phyloP scores from a whole-genome alignment of 2,329 filamentous ascomycete genomes.

The Paecilomyces sp. region DNA sequence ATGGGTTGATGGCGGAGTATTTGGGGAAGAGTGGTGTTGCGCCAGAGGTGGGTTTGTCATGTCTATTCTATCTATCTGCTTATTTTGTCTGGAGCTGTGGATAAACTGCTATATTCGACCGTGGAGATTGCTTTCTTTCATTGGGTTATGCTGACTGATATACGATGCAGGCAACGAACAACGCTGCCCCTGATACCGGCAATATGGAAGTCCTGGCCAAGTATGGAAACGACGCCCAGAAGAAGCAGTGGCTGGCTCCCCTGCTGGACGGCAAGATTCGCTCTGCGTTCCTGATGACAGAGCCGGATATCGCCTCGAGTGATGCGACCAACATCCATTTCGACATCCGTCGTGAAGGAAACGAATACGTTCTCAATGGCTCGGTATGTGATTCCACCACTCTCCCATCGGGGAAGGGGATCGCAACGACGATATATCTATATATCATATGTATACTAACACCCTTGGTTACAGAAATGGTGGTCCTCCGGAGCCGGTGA shows the following conservation, averaged over 20 bases:
- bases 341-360: slow-evolving; percentile 71
- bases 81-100: too few relatives aligned
- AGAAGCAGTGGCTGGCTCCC: slow-evolving; percentile 73
- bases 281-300: slow-evolving; percentile 90
- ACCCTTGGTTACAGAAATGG: slow-evolving; percentile 69
- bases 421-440: slow-evolving; percentile 10
- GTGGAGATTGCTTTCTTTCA: background rate
- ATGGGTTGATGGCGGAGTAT: slow-evolving; percentile 95
- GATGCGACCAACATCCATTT: slow-evolving; percentile 92
- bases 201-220: slow-evolving; percentile 95
- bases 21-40: slow-evolving; percentile 79
- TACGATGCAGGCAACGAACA: slow-evolving; percentile 64
- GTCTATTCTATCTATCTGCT: slow-evolving; percentile 11
- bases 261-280: slow-evolving; percentile 78
- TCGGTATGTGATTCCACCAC: slow-evolving; percentile 50
- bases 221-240: slow-evolving; percentile 80
- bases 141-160: background rate
- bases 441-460: slow-evolving; percentile 1
- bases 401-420: background rate
- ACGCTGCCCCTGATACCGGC: slow-evolving; percentile 82
- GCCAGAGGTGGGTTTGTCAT: slow-evolving; percentile 49
- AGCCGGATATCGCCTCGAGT: slow-evolving; percentile 78
- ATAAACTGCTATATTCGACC: too few relatives aligned
- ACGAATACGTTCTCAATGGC: slow-evolving; percentile 87
- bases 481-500: slow-evolving; percentile 97